These are phyloP conservation scores for Floccularia luteovirens DNA, from an alignment of 768 basidiomycete genomes.

Conservation along the genomic window DNA sequence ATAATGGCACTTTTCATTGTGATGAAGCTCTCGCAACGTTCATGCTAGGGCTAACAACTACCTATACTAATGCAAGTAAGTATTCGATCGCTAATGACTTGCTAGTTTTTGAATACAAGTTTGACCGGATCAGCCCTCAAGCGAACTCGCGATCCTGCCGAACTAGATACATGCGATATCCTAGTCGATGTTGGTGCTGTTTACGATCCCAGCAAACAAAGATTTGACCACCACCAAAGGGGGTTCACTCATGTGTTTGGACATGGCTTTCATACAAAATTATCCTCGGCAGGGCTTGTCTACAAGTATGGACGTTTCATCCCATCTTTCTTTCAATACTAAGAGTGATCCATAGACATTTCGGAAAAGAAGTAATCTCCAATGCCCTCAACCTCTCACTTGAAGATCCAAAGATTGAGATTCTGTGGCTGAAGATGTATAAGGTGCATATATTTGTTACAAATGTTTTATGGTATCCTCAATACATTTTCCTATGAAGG, in stretches of 20 bases:
- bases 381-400: slow-evolving; percentile 38
- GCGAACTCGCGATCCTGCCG: slow-evolving; percentile 63
- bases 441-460: slow-evolving; percentile 32
- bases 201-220: slow-evolving; percentile 71
- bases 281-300: slow-evolving; percentile 87
- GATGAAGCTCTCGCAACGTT: slow-evolving; percentile 95
- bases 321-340: not conserved
- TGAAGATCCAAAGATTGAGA: slow-evolving; percentile 58
- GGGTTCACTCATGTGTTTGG: slow-evolving; percentile 90
- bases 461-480: slow-evolving; percentile 2
- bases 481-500: slow-evolving; percentile 38
- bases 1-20: slow-evolving; percentile 94
- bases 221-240: slow-evolving; percentile 96
- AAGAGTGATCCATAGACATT: slow-evolving; percentile 50
- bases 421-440: slow-evolving; percentile 87
- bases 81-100: not conserved
- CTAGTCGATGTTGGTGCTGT: slow-evolving; percentile 95
- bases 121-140: slow-evolving; percentile 41
- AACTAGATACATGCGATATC: slow-evolving; percentile 80
- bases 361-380: slow-evolving; percentile 81
- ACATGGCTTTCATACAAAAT: slow-evolving; percentile 78
- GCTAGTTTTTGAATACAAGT: slow-evolving; percentile 2
- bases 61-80: slow-evolving; percentile 71
- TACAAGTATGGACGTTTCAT: slow-evolving; percentile 67
- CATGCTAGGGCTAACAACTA: slow-evolving; percentile 69